Conservation (phyloP, 352 stramenopile species). For the Pythium phragmiticola region DNA sequence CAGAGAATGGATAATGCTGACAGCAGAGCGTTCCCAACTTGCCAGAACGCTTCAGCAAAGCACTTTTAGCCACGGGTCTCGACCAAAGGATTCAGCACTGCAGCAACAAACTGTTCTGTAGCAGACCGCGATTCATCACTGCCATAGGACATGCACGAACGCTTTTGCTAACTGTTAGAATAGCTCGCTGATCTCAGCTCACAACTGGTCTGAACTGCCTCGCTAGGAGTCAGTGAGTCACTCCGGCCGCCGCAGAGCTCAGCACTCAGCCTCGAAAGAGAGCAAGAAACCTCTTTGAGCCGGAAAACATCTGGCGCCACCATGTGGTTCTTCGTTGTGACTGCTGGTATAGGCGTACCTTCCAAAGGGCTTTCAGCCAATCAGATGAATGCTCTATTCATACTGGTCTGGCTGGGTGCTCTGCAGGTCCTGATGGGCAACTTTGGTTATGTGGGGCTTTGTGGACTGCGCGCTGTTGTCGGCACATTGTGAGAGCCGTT, state of each 20-base stretch:
- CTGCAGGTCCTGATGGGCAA: not conserved
- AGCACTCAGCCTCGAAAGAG: not conserved
- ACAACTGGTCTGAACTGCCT: not conserved
- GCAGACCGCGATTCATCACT: too few relatives aligned
- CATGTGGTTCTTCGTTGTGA: not conserved
- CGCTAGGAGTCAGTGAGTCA: not conserved
- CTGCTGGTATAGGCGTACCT: not conserved
- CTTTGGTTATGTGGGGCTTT: not conserved
- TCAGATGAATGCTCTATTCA: not conserved
- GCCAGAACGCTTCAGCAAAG: too few relatives aligned
- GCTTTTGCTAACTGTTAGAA: too few relatives aligned
- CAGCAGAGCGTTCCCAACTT: too few relatives aligned
- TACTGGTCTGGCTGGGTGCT: not conserved
- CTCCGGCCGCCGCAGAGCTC: not conserved
- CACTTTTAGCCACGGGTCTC: too few relatives aligned
- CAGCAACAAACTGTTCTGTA: too few relatives aligned
- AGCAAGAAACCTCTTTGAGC: conserved; percentile 10
- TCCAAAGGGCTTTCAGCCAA: not conserved
- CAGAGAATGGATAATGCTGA: too few relatives aligned
- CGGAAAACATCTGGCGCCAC: conserved; percentile 16
- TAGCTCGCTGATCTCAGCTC: too few relatives aligned
- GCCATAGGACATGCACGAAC: too few relatives aligned
- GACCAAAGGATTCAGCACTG: too few relatives aligned
- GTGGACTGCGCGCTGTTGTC: not conserved
- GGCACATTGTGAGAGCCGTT: conserved; percentile 3